phyloP scores from a whole-genome alignment of 805 yeast genomes.

The Wickerhamiella vanderwaltii region DNA sequence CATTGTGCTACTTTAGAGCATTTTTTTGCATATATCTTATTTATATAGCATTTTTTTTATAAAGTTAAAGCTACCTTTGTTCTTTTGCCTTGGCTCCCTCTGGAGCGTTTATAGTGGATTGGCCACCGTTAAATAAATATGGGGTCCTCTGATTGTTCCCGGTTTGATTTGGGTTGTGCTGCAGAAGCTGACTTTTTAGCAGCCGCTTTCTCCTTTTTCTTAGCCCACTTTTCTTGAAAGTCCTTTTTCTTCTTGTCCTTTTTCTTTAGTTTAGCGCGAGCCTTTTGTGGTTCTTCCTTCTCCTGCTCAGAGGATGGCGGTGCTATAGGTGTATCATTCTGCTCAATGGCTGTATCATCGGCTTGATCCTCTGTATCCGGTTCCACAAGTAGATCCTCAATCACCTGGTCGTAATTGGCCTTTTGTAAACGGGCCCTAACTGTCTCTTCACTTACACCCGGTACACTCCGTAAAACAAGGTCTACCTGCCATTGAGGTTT shows the following conservation, averaged over 20 bases:
- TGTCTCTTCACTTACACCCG: slow-evolving; percentile 17
- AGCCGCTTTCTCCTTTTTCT: slow-evolving; percentile 19
- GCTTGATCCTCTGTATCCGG: slow-evolving; percentile 9
- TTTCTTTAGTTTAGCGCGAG: slow-evolving; percentile 1
- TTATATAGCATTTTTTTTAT: too few species aligned
- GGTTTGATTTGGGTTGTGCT: too few species aligned
- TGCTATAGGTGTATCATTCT: not conserved
- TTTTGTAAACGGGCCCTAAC: slow-evolving; percentile 12
- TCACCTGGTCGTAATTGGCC: slow-evolving; percentile 22
- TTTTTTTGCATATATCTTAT: too few species aligned
- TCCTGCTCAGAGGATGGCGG: not conserved
- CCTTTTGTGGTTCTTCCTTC: not conserved
- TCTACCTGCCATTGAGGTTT: slow-evolving; percentile 26
- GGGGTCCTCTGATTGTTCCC: too few species aligned
- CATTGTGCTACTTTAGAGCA: too few species aligned
- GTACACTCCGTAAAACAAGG: slow-evolving; percentile 23
- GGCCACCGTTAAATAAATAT: too few species aligned
- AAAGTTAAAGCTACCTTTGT: too few species aligned
- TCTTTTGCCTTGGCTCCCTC: too few species aligned
- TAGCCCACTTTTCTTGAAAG: slow-evolving; percentile 9
- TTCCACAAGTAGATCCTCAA: slow-evolving; percentile 23
- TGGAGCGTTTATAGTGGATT: too few species aligned
- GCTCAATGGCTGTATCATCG: not conserved
- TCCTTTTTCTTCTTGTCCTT: slow-evolving; percentile 2
- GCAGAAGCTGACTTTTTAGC: too few species aligned